Evolutionary conservation across 2,329 filamentous ascomycete genomes (phyloP).

Genomic region (Neopestalotiopsis sp.): DNA sequence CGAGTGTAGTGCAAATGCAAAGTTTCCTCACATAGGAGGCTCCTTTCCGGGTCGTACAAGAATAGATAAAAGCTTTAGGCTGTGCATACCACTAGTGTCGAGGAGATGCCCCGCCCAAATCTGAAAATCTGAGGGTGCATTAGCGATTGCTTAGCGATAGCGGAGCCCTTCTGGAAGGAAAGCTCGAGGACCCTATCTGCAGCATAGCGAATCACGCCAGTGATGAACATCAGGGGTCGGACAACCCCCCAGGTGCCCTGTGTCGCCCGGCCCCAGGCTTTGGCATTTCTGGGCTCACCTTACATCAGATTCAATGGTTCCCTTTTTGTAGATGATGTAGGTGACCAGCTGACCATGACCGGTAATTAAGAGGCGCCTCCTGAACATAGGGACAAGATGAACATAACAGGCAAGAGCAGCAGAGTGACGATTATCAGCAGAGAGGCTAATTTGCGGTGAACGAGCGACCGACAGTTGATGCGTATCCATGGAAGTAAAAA

Average conservation of each 20-base stretch:
- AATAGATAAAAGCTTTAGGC: neutral
- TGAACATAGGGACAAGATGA: neutral
- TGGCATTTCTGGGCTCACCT: neutral
- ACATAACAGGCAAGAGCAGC: neutral
- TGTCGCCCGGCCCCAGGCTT: neutral
- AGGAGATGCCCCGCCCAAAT: slow-evolving; percentile 4
- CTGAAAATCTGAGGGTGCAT: slow-evolving; percentile 4
- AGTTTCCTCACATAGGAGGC: neutral
- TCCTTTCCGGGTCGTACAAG: neutral
- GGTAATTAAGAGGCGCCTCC: neutral
- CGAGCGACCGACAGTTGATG: neutral
- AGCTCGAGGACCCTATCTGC: slow-evolving; percentile 14
- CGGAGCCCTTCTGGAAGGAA: slow-evolving; percentile 7
- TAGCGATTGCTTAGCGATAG: neutral
- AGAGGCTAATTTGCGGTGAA: neutral
- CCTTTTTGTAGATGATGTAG: neutral
- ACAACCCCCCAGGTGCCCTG: neutral
- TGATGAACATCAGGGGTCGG: neutral
- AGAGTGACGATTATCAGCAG: neutral
- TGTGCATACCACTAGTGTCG: neutral
- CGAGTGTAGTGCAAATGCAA: neutral
- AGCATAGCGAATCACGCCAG: neutral
- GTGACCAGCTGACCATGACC: neutral
- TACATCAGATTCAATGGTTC: neutral
- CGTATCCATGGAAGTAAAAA: too few relatives aligned